Evolutionary conservation across 495 filamentous ascomycete genomes (phyloP), one percentile per base, ranked within the genome.

Genomic region (Annulohypoxylon bovei): DNA sequence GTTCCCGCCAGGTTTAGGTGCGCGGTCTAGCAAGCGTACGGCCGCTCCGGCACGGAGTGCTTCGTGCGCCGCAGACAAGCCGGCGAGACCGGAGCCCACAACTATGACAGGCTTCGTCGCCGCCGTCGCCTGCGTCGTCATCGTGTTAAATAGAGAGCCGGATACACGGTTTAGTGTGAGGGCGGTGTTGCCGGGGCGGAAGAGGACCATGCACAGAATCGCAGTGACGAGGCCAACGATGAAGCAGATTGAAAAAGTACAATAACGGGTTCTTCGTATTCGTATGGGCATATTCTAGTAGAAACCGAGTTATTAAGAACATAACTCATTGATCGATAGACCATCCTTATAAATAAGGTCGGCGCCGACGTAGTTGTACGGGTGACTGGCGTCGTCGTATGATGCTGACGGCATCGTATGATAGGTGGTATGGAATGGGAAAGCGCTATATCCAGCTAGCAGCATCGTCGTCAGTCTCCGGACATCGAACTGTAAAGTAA

Each of bases 1-100:
- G 68, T 89, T 89, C 6, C 87, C 87, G n/a, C 87, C 87, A 0
- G 86, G 86, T 63, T 86, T 87, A 9, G 81, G 58, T 8, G 81
- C 79, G 6, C 85, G 80, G 50, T 89, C 86, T n/a, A 89, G 77
- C 53, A 89, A 72, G 30, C 74, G 72, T 3, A 89, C 86, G 0
- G 78, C 60, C 9, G 84, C 73, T 23, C 80, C 80, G 22, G 81
- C 79, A 4, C 68, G 49, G 4, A 88, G 74, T 8, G 87, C 83
- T 40, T 82, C 77, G 7, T 82, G 76, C 11, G 86, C 79, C 3
- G 84, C 84, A 12, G 81, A 79, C 2, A 87, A 77, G 3, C 85
- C 84, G 7, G 85, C 85, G 8, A 87, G 80, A 5, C 84, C 85
- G 5, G 83, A 84, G 47, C 84, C 84, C 9, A 87, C 80, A 1